Evolutionary conservation across 805 yeast genomes (phyloP).

Genomic region (Kodamaea neixiangensis): DNA sequence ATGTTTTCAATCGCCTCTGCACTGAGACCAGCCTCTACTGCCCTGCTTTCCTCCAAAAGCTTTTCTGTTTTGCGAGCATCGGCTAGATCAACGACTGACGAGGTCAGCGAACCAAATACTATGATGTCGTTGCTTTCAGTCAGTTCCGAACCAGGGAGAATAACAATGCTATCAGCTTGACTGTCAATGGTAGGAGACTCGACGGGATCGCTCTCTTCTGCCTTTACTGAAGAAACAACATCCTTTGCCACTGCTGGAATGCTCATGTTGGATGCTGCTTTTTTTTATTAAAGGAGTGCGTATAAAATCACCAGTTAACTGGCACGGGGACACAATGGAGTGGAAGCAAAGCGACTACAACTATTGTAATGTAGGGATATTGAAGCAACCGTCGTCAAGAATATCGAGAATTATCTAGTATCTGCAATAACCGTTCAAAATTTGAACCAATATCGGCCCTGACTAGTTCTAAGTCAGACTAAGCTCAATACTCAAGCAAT

Average conservation of each 20-base stretch:
- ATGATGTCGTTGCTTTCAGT: constrained; percentile 27
- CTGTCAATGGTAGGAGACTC: constrained; percentile 1
- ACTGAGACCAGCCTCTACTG: constrained; percentile 1
- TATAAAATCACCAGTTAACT: neutral
- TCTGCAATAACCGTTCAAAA: too few species aligned
- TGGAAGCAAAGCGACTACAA: too few species aligned
- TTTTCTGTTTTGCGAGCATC: constrained; percentile 7
- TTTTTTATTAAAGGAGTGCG: neutral
- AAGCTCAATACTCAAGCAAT: too few species aligned
- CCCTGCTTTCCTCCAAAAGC: constrained; percentile 2
- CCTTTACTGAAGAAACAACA: neutral
- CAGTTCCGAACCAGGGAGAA: constrained; percentile 8
- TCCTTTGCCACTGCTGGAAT: neutral
- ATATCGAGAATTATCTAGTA: too few species aligned
- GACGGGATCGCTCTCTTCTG: constrained; percentile 12
- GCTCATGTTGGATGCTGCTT: neutral
- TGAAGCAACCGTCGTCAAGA: too few species aligned
- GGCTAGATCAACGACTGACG: constrained; percentile 4
- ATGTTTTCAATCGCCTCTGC: neutral
- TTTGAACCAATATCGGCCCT: too few species aligned
- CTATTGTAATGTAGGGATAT: too few species aligned
- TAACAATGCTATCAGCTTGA: constrained; percentile 7
- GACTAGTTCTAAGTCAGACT: too few species aligned
- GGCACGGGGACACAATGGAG: neutral
- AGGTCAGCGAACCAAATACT: constrained; percentile 17